Percentiles rank a stretch among this genome's conserved stretches.
These are phyloP conservation scores for Fusarium algeriense DNA, from an alignment of 2,329 filamentous ascomycete genomes.

Conservation along the genomic window DNA sequence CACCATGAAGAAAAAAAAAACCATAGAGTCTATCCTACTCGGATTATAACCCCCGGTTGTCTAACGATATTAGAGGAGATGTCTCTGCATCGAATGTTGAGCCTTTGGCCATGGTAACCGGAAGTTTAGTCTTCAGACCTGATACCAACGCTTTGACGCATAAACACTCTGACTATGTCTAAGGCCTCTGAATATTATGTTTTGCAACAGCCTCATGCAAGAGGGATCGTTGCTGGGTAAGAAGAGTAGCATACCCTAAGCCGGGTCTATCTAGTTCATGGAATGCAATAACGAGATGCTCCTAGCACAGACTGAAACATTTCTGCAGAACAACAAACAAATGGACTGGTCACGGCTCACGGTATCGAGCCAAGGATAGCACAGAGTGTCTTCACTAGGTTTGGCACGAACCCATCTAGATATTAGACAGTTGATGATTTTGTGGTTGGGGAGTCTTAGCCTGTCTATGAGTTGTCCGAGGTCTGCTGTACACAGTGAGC, in stretches of 20 bases:
- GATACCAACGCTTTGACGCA: not conserved
- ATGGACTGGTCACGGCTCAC: not conserved
- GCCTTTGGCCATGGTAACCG: not conserved
- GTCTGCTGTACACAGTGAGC: not conserved
- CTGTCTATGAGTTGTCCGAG: not conserved
- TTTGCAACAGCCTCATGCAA: not conserved
- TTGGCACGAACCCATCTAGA: not conserved
- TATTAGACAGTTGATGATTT: not conserved
- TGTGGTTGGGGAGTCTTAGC: not conserved
- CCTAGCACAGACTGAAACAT: conserved; percentile 26
- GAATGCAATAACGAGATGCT: conserved; percentile 23
- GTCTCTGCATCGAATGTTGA: not conserved
- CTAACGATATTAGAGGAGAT: not conserved
- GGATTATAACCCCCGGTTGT: not conserved
- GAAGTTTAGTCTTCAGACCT: not conserved
- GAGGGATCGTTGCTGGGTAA: conserved; percentile 10
- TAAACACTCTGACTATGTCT: not conserved
- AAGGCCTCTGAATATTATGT: not conserved
- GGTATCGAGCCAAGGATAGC: not conserved
- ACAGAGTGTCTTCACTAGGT: not conserved
- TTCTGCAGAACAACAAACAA: conserved; percentile 11
- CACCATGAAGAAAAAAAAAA: not conserved
- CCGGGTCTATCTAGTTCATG: not conserved
- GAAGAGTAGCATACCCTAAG: not conserved
- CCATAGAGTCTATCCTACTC: not conserved